A percentile compares a stretch with the other conserved stretches of the same genome.
phyloP scores from a whole-genome alignment of 2,329 filamentous ascomycete species.

The Pseudogymnoascus sp. region DNA sequence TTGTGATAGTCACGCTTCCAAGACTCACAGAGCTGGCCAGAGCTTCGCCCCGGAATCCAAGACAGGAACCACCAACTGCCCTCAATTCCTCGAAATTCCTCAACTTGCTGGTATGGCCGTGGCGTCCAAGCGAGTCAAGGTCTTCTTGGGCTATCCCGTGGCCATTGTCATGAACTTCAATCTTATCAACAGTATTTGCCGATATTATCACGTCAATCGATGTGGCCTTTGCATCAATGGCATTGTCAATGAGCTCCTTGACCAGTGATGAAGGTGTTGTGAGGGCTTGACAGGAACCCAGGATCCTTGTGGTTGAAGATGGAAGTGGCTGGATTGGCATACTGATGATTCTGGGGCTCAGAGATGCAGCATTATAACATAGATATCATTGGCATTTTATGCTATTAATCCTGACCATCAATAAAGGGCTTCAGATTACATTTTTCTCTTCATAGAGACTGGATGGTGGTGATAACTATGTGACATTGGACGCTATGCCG shows the following conservation, averaged over 20 bases:
- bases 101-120: constrained; percentile 69
- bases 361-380: not conserved
- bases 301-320: constrained; percentile 40
- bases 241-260: constrained; percentile 72
- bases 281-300: constrained; percentile 54
- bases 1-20: constrained; percentile 52
- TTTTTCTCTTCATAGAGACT: not conserved
- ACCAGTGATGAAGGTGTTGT: constrained; percentile 52
- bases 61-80: constrained; percentile 44
- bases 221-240: constrained; percentile 62
- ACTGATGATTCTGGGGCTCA: constrained; percentile 1
- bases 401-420: not conserved
- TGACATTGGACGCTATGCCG: not conserved
- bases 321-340: constrained; percentile 39
- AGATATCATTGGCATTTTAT: not conserved
- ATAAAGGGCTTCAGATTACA: not conserved
- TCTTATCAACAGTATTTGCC: constrained; percentile 55
- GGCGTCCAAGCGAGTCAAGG: constrained; percentile 51
- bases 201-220: constrained; percentile 57
- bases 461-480: not conserved
- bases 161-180: constrained; percentile 69
- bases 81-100: constrained; percentile 52
- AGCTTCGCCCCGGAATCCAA: constrained; percentile 73
- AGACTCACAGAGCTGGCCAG: constrained; percentile 56
- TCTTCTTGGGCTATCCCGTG: constrained; percentile 57